These are phyloP conservation scores for Solanum hybrid DNA, from an alignment of 305 asterid species.

Conservation along the genomic window DNA sequence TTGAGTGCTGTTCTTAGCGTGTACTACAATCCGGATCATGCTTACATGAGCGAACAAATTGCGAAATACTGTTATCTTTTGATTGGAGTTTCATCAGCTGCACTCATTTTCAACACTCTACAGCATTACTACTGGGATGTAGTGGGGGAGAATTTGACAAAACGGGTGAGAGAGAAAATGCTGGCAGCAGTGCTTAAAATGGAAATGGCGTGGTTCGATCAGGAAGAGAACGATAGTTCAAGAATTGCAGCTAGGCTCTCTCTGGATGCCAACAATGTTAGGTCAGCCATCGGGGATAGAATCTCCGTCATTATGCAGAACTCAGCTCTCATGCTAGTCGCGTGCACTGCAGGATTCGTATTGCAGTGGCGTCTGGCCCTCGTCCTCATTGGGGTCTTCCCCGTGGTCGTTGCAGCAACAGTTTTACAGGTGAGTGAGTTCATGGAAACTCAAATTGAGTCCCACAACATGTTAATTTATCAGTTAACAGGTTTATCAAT, in stretches of 20 bases:
- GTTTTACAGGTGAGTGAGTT: conserved; percentile 71
- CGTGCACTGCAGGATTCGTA: conserved; percentile 98
- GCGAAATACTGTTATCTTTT: conserved; percentile 88
- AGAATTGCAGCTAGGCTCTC: conserved; percentile 88
- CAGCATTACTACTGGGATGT: conserved; percentile 98
- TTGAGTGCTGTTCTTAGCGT: conserved; percentile 94
- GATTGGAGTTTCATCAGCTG: conserved; percentile 90
- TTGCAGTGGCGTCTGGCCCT: conserved; percentile 97
- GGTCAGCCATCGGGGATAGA: conserved; percentile 97
- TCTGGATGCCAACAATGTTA: conserved; percentile 89
- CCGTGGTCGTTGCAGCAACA: conserved; percentile 93
- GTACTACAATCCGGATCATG: conserved; percentile 77
- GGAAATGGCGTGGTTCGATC: conserved; percentile 97
- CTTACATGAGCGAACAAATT: conserved; percentile 60
- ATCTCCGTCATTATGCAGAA: conserved; percentile 98
- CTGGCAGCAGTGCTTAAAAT: conserved; percentile 72
- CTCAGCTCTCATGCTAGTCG: conserved; percentile 96
- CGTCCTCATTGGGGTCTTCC: conserved; percentile 87
- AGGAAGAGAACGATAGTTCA: conserved; percentile 90
- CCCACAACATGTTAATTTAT: neutral
- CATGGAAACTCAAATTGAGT: neutral
- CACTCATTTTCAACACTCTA: conserved; percentile 83
- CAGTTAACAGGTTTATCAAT: neutral
- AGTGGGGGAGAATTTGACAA: conserved; percentile 90
- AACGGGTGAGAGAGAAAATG: conserved; percentile 86